Conservation (phyloP, 306 rosid species). For the Notholithocarpus densiflorus region DNA sequence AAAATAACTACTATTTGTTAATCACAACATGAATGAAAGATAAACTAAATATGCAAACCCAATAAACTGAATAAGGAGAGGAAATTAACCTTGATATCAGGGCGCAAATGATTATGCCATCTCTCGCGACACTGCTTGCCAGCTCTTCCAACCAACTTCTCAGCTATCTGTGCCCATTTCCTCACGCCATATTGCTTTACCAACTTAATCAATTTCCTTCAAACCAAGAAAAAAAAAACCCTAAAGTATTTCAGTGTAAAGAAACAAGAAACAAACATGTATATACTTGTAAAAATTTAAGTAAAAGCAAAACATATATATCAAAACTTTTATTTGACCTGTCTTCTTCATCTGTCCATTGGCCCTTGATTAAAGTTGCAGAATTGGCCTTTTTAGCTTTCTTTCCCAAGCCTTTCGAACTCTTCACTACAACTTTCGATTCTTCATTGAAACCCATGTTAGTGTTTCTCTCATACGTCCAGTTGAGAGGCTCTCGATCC, state of each 20-base stretch:
- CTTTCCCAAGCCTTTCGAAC: conserved; percentile 27
- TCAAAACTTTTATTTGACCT: conserved; percentile 35
- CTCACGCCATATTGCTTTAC: conserved; percentile 76
- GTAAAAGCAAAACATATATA: neutral
- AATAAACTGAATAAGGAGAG: neutral
- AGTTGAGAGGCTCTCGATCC: conserved; percentile 28
- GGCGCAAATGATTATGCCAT: conserved; percentile 96
- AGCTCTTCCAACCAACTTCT: conserved; percentile 68
- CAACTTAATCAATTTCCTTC: conserved; percentile 57
- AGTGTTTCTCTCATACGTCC: conserved; percentile 25
- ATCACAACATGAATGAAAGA: neutral
- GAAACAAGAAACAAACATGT: neutral
- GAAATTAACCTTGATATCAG: conserved; percentile 72
- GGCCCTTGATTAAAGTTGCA: conserved; percentile 65
- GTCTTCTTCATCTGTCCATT: conserved; percentile 90
- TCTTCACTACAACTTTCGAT: conserved; percentile 13
- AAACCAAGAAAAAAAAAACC: neutral
- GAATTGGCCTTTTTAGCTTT: conserved; percentile 36
- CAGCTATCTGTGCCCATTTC: conserved; percentile 91
- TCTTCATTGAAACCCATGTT: conserved; percentile 18
- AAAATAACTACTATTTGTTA: neutral
- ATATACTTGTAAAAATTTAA: neutral
- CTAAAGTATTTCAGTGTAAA: neutral
- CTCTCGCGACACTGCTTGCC: conserved; percentile 96
- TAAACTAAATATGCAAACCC: neutral